Evolutionary conservation across 352 stramenopile species (phyloP), one percentile per base, ranked within the genome.

Genomic region (Phytopythium mirpurense): DNA sequence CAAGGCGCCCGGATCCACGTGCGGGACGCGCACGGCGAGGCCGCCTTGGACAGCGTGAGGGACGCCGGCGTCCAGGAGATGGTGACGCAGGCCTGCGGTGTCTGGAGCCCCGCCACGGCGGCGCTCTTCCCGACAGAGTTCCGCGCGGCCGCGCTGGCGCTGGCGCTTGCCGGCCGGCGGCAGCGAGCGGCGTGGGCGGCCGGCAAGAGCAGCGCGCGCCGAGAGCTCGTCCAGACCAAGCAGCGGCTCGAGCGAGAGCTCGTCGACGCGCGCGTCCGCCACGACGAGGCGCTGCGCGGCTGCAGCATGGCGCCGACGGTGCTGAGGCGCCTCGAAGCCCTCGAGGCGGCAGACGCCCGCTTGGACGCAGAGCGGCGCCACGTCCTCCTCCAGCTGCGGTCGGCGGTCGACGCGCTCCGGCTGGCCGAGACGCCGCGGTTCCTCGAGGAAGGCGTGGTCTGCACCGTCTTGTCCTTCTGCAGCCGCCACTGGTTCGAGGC

Each of bases 401-500:
- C 60, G 0, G 72, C 73, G 0, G 42, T 82, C 0, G 54, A 75
- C 21, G 54, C 52, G 21, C 63, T 74, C 24, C 66, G 58, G 5
- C 44, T 68, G 21, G 60, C 57, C 18, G 50, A 73, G 35, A 58
- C 56, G 26, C 51, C 59, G 6, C 56, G 59, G 3, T 64, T 58
- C 36, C 56, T 90, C n/a, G 34, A 57, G 16, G 56, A 70, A 27
- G 11, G 16, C 3, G 57, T 64, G 10, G 60, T 86, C 18, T 45
- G 61, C 1, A 63, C 42, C 10, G 83, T 90, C 27, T 46, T 90
- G 16, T 66, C 70, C 3, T 87, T 70, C 35, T 90, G 74, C 42
- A 35, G 45, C 10, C 67, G 78, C 14, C 74, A 86, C 51, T 90
- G 78, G 78, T 90, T 90, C 56, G 70, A 74, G 2, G 34, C 32